Conservation (phyloP, 768 basidiomycete species). For the Leccinum boreale region DNA sequence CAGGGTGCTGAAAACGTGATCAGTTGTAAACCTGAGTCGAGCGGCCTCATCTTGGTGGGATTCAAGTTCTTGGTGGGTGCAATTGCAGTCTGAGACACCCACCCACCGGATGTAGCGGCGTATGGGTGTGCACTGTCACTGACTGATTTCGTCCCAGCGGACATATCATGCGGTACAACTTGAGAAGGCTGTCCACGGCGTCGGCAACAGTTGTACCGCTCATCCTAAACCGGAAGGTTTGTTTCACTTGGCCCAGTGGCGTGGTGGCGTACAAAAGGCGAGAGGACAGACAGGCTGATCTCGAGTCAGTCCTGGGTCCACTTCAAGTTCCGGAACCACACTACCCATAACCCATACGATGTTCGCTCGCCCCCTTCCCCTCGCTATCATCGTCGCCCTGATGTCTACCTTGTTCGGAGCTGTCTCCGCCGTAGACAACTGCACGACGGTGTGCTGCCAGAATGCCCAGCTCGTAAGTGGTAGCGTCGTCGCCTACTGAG, state of each 20-base stretch:
- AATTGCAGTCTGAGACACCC: neutral
- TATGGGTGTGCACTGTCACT: neutral
- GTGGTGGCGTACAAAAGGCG: neutral
- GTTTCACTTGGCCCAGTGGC: neutral
- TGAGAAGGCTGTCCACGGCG: neutral
- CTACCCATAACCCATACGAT: neutral
- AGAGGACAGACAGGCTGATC: neutral
- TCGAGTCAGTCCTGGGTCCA: neutral
- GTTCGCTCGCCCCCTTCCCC: conserved; percentile 1
- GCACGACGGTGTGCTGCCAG: conserved; percentile 1
- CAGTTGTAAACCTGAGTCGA: neutral
- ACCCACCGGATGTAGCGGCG: neutral
- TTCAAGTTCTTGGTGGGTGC: neutral
- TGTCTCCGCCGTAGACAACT: neutral
- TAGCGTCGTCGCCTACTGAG: neutral
- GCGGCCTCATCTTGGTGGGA: neutral
- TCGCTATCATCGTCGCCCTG: neutral
- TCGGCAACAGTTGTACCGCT: neutral
- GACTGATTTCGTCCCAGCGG: neutral
- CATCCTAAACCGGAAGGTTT: too few relatives aligned
- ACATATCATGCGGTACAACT: neutral
- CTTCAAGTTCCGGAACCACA: neutral
- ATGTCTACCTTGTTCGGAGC: neutral
- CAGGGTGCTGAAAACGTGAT: neutral
- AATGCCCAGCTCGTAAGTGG: neutral